Evolutionary conservation across 2,329 filamentous ascomycete species (phyloP).

Genomic region (Neofusicoccum kwambonambiense): DNA sequence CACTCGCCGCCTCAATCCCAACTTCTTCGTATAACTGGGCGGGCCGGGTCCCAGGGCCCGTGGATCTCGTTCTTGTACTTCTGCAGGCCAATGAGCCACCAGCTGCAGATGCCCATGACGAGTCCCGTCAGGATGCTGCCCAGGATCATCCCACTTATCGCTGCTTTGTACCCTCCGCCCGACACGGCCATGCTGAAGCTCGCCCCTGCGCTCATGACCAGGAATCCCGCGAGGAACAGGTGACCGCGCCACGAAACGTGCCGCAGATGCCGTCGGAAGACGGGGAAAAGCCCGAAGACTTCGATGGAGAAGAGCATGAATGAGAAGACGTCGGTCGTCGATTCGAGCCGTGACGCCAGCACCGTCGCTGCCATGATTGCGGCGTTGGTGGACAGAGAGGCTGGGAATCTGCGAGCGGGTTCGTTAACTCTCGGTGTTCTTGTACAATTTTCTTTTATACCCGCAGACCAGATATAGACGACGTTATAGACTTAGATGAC

Average conservation of each 20-base stretch:
- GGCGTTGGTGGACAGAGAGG: conserved; percentile 86
- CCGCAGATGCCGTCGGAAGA: conserved; percentile 85
- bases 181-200: conserved; percentile 66
- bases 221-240: conserved; percentile 67
- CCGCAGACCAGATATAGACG: conserved; percentile 1
- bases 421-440: conserved; percentile 13
- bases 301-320: conserved; percentile 95
- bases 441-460: conserved; percentile 14
- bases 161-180: conserved; percentile 54
- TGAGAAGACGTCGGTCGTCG: conserved; percentile 91
- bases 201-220: conserved; percentile 77
- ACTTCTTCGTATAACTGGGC: conserved; percentile 77
- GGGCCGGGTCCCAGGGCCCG: conserved; percentile 94
- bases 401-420: conserved; percentile 58
- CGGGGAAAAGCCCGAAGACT: conserved; percentile 95
- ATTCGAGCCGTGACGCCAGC: conserved; percentile 82
- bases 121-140: conserved; percentile 72
- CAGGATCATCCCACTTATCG: conserved; percentile 70
- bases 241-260: conserved; percentile 82
- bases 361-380: conserved; percentile 96
- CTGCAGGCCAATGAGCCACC: conserved; percentile 96
- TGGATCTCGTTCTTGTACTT: conserved; percentile 99
- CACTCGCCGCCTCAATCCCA: conserved; percentile 41
- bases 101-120: conserved; percentile 89
- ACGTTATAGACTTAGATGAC: conserved; percentile 13